These are phyloP conservation scores for Carex sylvatica DNA, from an alignment of 202 grass and related monocot genomes.

Conservation along the genomic window DNA sequence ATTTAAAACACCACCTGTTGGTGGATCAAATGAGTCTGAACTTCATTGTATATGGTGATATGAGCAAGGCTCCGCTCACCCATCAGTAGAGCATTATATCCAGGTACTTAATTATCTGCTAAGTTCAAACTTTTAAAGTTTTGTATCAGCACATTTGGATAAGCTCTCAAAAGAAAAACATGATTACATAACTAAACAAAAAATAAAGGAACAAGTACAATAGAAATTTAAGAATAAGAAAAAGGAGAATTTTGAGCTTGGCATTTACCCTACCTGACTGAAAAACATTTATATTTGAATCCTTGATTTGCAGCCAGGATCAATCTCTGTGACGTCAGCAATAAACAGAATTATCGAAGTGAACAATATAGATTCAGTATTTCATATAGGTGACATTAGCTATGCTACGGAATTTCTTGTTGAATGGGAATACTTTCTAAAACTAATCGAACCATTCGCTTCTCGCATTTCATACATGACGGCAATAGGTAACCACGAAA, in stretches of 20 bases:
- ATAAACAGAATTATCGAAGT: conserved; percentile 42
- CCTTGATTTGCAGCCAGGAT: conserved; percentile 55
- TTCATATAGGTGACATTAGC: conserved; percentile 91
- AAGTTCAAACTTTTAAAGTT: background rate
- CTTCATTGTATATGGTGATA: conserved; percentile 76
- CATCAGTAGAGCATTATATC: conserved; percentile 79
- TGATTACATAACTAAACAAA: background rate
- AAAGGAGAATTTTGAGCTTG: background rate
- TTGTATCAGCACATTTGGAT: background rate
- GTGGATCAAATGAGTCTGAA: conserved; percentile 47
- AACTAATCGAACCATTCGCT: conserved; percentile 58
- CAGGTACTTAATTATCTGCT: conserved; percentile 49
- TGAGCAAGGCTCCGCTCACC: conserved; percentile 86
- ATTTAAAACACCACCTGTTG: conserved; percentile 68
- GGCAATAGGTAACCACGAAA: conserved; percentile 86
- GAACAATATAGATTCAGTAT: conserved; percentile 59
- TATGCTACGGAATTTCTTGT: conserved; percentile 78
- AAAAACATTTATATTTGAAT: conserved; percentile 12
- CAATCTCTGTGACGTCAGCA: conserved; percentile 49
- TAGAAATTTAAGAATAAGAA: too few species aligned
- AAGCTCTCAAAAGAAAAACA: background rate
- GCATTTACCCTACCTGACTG: background rate
- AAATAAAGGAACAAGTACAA: background rate
- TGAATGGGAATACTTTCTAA: conserved; percentile 90
- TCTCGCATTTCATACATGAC: conserved; percentile 87